Evolutionary conservation across 2,329 filamentous ascomycete genomes (phyloP).

Genomic region (Aureobasidium sp.): DNA sequence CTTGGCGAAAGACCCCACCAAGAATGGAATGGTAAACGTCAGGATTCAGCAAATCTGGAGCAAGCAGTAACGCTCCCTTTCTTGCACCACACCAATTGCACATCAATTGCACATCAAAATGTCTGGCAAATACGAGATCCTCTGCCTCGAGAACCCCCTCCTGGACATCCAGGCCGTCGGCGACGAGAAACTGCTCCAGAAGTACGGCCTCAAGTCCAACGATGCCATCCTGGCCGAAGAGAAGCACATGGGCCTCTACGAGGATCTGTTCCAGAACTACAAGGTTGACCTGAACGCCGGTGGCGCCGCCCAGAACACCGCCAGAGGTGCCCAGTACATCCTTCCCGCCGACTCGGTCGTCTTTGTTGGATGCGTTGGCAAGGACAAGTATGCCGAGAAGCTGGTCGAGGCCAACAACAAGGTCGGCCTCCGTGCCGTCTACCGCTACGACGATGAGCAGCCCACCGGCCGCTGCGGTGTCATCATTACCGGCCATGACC

Average conservation of each 20-base stretch:
- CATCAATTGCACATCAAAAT: conserved; percentile 20
- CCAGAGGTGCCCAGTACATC: conserved; percentile 87
- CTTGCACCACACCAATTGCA: background rate
- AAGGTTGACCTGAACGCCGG: conserved; percentile 92
- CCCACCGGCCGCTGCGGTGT: conserved; percentile 93
- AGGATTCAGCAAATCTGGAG: conserved; percentile 4
- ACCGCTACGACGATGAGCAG: conserved; percentile 77
- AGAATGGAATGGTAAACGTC: conserved; percentile 7
- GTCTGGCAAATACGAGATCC: conserved; percentile 72
- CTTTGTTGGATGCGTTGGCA: conserved; percentile 88
- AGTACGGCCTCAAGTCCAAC: conserved; percentile 91
- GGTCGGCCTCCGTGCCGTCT: conserved; percentile 87
- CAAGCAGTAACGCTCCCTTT: background rate
- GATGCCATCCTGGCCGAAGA: conserved; percentile 95
- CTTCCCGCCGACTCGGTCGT: conserved; percentile 83
- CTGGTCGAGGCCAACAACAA: conserved; percentile 79
- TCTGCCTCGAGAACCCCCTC: conserved; percentile 95
- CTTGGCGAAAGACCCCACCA: background rate
- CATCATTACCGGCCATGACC: conserved; percentile 93
- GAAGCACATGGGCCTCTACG: conserved; percentile 83
- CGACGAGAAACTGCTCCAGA: conserved; percentile 75
- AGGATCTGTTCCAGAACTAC: conserved; percentile 87
- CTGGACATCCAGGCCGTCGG: conserved; percentile 89
- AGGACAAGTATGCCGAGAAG: conserved; percentile 91
- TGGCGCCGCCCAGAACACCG: conserved; percentile 95